Base-by-base conservation (phyloP, 352 stramenopile species). In the Plasmopara muralis region DNA sequence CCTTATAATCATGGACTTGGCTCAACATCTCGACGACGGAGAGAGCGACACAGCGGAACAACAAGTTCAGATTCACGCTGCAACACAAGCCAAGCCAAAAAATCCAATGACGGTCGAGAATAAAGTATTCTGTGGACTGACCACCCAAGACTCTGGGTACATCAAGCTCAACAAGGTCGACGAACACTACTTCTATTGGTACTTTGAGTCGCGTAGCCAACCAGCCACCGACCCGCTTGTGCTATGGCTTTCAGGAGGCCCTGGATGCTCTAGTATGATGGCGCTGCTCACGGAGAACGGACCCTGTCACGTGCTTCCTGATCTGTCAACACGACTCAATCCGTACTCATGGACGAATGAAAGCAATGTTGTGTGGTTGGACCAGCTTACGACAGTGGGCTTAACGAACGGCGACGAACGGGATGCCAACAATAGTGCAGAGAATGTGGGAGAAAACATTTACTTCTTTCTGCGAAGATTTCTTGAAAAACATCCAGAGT, bases 161-260 rank as follows among this genome's bases (percentile, higher is more conserved):
- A 64, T 87, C 47, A 67, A 75, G 49, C 62, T 87, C 30, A 80
- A 83, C 75, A 84, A 83, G 55, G 55, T 72, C 44, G 73, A 83
- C 50, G 74, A 86, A 57, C 56, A 85, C 37, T 88, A 84, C 57
- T 85, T 85, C 52, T 86, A 84, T 53, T 88, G 77, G 77, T 85
- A 73, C 63, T 81, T 81, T 46, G 72, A 85, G 61, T 85, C 77
- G 2, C 65, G 72, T n/a, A 62, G 55, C 10, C 53, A 72, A 10
- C 72, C 72, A 12, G 48, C 16, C 4, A 80, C 43, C 0, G 77
- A 83, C 53, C 74, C 77, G 14, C 59, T 88, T 4, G 64, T 88
- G 34, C 53, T 88, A 0, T 88, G 77, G 74, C 67, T 88, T 43
- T 82, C 74, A 28, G 77, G 77, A 40, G 77, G 74, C 16, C 72